These are phyloP conservation scores for Pichia gijzeniarum DNA, from an alignment of 805 yeast genomes.

Conservation along the genomic window DNA sequence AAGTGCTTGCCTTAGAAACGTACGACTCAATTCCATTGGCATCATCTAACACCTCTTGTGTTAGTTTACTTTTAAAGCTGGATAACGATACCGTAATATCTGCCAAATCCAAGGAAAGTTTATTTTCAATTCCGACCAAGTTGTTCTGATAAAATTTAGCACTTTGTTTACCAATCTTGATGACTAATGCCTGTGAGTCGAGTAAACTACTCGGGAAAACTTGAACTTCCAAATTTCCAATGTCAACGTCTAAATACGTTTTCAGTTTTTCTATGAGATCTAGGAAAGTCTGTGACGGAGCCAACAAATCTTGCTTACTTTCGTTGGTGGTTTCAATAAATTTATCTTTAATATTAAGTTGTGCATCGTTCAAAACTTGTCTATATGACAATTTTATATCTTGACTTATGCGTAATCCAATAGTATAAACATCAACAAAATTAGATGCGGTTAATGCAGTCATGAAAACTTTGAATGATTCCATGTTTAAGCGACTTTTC, in stretches of 20 bases:
- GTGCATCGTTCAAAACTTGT: conserved; percentile 65
- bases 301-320: background rate
- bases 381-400: conserved; percentile 68
- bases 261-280: conserved; percentile 40
- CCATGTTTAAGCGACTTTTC: conserved; percentile 43
- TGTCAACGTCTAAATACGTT: conserved; percentile 58
- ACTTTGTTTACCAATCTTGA: conserved; percentile 48
- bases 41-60: conserved; percentile 38
- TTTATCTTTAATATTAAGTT: conserved; percentile 13
- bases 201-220: conserved; percentile 78
- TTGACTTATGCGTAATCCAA: conserved; percentile 62
- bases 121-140: conserved; percentile 43
- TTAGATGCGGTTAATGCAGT: conserved; percentile 87
- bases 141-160: conserved; percentile 48
- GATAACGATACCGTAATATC: conserved; percentile 67
- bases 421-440: conserved; percentile 67
- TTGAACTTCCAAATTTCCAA: conserved; percentile 53
- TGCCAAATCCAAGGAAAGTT: conserved; percentile 52
- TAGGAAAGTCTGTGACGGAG: conserved; percentile 17
- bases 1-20: conserved; percentile 46
- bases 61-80: conserved; percentile 42
- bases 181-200: conserved; percentile 69
- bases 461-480: conserved; percentile 51
- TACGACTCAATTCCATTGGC: conserved; percentile 46
- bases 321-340: background rate